These are phyloP conservation scores for Wickerhamomyces chambardii DNA, from an alignment of 805 yeast genomes.

Conservation along the genomic window DNA sequence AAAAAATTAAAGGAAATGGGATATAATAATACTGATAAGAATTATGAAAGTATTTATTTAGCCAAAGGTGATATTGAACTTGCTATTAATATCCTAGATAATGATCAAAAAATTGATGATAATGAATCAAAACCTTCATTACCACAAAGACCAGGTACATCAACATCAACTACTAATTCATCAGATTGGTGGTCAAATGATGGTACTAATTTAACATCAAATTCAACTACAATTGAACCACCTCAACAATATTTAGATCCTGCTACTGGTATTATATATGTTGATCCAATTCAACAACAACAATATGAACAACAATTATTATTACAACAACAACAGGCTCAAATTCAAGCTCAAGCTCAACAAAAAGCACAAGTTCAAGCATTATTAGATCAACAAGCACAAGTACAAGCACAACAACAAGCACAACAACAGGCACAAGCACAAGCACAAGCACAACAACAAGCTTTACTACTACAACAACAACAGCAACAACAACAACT, in stretches of 20 bases:
- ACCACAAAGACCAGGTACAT: conserved; percentile 25
- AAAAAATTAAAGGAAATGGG: conserved; percentile 46
- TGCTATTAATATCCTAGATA: conserved; percentile 51
- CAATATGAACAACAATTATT: conserved; percentile 16
- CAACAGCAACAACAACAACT: no score
- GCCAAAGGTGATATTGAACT: conserved; percentile 48
- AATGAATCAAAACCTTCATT: conserved; percentile 39
- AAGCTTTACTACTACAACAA: conserved; percentile 2
- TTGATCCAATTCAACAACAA: conserved; percentile 57
- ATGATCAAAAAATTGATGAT: conserved; percentile 24
- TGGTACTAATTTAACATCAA: conserved; percentile 13
- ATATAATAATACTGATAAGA: conserved; percentile 42
- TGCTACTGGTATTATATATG: conserved; percentile 57
- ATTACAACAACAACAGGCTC: no score
- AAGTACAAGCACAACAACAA: no score
- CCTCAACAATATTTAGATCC: conserved; percentile 69
- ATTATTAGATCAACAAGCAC: no score
- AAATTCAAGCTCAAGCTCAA: no score
- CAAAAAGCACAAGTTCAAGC: no score
- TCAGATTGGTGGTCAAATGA: conserved; percentile 17
- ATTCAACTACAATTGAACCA: conserved; percentile 27
- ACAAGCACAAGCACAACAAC: no score
- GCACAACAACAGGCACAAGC: no score
- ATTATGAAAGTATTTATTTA: conserved; percentile 53
- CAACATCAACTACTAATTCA: conserved; percentile 1